These are phyloP conservation scores for Vitis hybrid DNA, from an alignment of 177 flowering plant genomes.

Conservation along the genomic window DNA sequence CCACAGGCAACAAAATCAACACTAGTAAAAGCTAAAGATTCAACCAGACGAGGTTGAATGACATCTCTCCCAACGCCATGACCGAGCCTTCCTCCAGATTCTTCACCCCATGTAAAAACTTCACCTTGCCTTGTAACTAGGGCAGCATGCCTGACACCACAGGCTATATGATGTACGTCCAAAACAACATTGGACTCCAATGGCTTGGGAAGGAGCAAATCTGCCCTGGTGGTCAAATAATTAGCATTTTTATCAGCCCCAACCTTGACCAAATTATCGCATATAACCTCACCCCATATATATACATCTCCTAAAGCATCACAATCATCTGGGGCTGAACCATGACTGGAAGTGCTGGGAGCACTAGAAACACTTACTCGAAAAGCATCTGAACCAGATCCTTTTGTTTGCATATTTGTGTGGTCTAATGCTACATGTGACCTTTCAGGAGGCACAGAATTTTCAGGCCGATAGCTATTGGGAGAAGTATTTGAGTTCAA, in stretches of 20 bases:
- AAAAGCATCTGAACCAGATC: constrained; percentile 75
- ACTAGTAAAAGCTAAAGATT: constrained; percentile 56
- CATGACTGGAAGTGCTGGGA: constrained; percentile 95
- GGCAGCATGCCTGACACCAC: constrained; percentile 91
- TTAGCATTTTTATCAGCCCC: constrained; percentile 51
- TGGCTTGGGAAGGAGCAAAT: constrained; percentile 79
- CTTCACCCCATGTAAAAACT: constrained; percentile 95
- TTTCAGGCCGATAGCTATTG: constrained; percentile 44
- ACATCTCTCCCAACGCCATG: constrained; percentile 85
- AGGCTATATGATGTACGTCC: constrained; percentile 85
- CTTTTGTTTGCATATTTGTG: constrained; percentile 86
- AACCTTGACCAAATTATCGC: constrained; percentile 56
- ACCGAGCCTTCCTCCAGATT: constrained; percentile 95
- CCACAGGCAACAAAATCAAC: constrained; percentile 88
- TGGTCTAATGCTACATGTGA: constrained; percentile 76
- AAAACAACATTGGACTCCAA: constrained; percentile 79
- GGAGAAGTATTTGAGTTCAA: constrained; percentile 41
- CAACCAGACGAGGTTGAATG: constrained; percentile 74
- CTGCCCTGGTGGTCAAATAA: constrained; percentile 52
- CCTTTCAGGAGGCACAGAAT: constrained; percentile 41
- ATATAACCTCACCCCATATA: constrained; percentile 91
- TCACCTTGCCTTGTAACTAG: constrained; percentile 92
- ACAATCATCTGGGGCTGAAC: constrained; percentile 88
- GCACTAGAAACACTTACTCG: constrained; percentile 98
- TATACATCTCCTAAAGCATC: constrained; percentile 95